Evolutionary conservation across 106 monocot species (phyloP), one percentile per base, ranked within the genome.

Genomic region (Chionographis japonica): DNA sequence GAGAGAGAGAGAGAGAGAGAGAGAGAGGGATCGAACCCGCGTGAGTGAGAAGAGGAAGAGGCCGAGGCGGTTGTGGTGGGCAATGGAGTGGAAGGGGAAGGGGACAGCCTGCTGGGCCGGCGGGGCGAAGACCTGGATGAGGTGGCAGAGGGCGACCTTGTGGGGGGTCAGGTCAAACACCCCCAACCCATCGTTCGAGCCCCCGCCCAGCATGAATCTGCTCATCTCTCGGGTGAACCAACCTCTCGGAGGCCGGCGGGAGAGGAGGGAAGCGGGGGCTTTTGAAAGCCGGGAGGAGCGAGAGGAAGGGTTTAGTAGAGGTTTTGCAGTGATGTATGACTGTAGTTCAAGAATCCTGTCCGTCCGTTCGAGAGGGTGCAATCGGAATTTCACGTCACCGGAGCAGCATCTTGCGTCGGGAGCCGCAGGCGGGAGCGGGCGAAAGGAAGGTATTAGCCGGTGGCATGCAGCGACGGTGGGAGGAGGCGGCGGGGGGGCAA

Each of bases 41-140:
- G 86, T 87, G 58, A 92, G 82, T 56, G 97, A 78, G 84, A 97
- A 87, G 75, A 97, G 86, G 82, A 92, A 81, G 76, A 92, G 86
- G 60, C 97, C 97, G 67, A 97, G 82, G 74, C 97, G 89, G 56
- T 97, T 89, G 83, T 89, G 86, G 8, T 85, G 80, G 53, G 89
- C 41, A 52, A 81, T 56, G 14, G 89, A 87, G 13, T 74, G 61
- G 77, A 89, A 87, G 41, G 89, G 84, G 69, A 83, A 74, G 52
- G 92, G 84, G 9, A 87, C 69, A 42, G 74, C 35, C 16, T 71
- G 67, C 70, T 89, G 82, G 18, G 85, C 73, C 12, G 84, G 87
- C 57, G 89, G 92, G 8, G 89, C 89, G 75, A 92, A 97, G 66
- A 82, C 60, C 56, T 97, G 92, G 73, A 97, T 83, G 61, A 97